A percentile compares a stretch with the other conserved stretches of the same genome.
These are phyloP conservation scores for Hura crepitans DNA, from an alignment of 441 rosid species.

Conservation along the genomic window DNA sequence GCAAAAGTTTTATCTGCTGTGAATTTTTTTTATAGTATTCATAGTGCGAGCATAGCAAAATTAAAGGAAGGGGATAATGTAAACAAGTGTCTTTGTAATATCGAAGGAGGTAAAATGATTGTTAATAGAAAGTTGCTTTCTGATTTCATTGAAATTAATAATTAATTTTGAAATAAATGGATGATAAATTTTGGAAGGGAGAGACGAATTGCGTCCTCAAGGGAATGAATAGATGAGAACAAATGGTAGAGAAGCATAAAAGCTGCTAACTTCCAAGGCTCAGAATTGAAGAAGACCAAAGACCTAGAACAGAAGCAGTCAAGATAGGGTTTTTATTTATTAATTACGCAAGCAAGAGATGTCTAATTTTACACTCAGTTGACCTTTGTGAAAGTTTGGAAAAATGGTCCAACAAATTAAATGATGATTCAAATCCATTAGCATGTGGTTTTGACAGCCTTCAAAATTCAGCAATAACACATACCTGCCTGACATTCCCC, in stretches of 20 bases:
- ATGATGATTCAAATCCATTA: slow-evolving; percentile 8
- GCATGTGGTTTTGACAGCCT: slow-evolving; percentile 24
- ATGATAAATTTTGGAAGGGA: too few species aligned
- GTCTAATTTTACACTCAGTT: slow-evolving; percentile 11
- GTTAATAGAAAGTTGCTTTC: too few species aligned
- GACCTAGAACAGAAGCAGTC: slow-evolving; percentile 18
- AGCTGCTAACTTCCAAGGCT: slow-evolving; percentile 8
- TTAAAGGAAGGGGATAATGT: too few species aligned
- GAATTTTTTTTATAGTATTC: too few species aligned
- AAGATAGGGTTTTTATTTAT: slow-evolving; percentile 21
- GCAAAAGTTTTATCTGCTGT: too few species aligned
- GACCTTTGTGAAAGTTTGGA: slow-evolving; percentile 22
- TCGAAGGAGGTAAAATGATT: too few species aligned
- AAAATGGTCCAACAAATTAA: slow-evolving; percentile 8
- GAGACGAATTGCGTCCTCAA: too few species aligned
- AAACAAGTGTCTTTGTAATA: too few species aligned
- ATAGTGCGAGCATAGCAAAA: too few species aligned
- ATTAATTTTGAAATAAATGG: too few species aligned
- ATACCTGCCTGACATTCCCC: slow-evolving; percentile 18
- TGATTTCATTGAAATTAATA: too few species aligned
- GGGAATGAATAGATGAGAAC: background rate
- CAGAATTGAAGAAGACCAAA: background rate
- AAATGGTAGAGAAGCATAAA: background rate
- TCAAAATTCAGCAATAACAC: slow-evolving; percentile 21
- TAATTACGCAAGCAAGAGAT: slow-evolving; percentile 8